Conservation (phyloP, 495 filamentous ascomycete genomes). For the Penicillium simplicissimum region DNA sequence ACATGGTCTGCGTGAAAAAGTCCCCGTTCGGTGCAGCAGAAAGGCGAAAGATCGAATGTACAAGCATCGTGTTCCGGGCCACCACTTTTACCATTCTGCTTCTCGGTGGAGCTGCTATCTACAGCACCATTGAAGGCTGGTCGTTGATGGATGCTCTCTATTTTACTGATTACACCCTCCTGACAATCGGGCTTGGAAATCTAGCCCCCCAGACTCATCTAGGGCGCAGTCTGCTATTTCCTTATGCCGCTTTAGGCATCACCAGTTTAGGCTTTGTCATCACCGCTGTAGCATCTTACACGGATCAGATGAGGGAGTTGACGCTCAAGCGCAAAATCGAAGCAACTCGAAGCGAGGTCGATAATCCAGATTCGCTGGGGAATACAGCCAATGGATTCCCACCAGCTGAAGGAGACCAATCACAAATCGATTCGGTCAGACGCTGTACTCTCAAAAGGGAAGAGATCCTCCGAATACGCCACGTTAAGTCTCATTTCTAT, state of each 20-base stretch:
- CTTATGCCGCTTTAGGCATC: slow-evolving; percentile 73
- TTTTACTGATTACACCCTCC: slow-evolving; percentile 77
- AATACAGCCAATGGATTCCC: neutral
- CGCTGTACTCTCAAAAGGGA: neutral
- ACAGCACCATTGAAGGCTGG: slow-evolving; percentile 71
- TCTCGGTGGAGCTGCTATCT: slow-evolving; percentile 70
- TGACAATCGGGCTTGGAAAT: slow-evolving; percentile 80
- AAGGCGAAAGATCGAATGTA: slow-evolving; percentile 45
- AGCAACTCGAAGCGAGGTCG: slow-evolving; percentile 40
- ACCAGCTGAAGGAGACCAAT: neutral
- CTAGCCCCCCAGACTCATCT: slow-evolving; percentile 56
- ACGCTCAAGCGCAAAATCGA: slow-evolving; percentile 43
- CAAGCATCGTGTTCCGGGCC: slow-evolving; percentile 53
- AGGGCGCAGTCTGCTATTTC: slow-evolving; percentile 66
- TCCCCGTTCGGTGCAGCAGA: neutral
- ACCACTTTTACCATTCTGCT: slow-evolving; percentile 71
- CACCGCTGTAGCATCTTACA: slow-evolving; percentile 72
- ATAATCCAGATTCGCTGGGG: neutral
- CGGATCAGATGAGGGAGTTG: slow-evolving; percentile 74
- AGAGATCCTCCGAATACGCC: slow-evolving; percentile 69
- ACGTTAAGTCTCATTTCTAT: slow-evolving; percentile 50
- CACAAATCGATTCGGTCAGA: neutral
- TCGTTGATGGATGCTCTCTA: slow-evolving; percentile 73
- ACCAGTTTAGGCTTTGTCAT: slow-evolving; percentile 80
- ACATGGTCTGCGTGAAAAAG: neutral